Base-by-base conservation (phyloP, 2,329 filamentous ascomycete genomes). In the Diaporthe ampelina region DNA sequence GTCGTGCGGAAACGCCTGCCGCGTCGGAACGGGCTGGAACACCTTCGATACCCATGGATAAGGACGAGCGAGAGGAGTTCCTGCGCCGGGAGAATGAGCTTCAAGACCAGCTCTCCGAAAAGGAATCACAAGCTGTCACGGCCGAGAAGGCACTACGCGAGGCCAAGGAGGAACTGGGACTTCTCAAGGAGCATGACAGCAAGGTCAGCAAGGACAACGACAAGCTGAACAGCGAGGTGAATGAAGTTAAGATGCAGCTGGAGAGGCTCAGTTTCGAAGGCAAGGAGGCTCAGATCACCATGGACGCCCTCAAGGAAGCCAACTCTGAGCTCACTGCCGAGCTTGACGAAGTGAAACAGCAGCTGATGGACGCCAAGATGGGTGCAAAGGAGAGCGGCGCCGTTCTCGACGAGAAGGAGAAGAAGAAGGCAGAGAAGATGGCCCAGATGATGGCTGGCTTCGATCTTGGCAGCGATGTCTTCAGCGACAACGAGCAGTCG, bases 401-500 rank as follows among this genome's bases (percentile, higher is more conserved):
- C 11, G 93, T 95, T 21, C 86, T 97, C 26, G 96, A 98, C 79
- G 97, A 98, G 85, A 99, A 99, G 88, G 97, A 98, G 85, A 96
- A 95, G 88, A 95, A 95, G 86, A 99, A 99, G 89, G 95, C 95
- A 0, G 97, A 99, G 86, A 97, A 97, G 85, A 99, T 99, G 97
- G 97, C 97, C 57, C 94, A 98, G 89, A 99, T 99, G 97, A 98
- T 99, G 96, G 97, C 97, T 74, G 95, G 96, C 4, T 98, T 99
- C 80, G 96, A 99, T 80, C 90, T 99, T 45, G 96, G 95, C 58
- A 93, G 94, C 65, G 95, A 98, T 74, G 92, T 97, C 43, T 97
- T 98, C 83, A 98, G 95, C 78, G 94, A 97, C 74, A 98, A 98
- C 79, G 97, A 99, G 83, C 91, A 93, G 77, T 92, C 91, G 68